Conservation (phyloP, 2,329 filamentous ascomycete species). For the Colletotrichum sp. region DNA sequence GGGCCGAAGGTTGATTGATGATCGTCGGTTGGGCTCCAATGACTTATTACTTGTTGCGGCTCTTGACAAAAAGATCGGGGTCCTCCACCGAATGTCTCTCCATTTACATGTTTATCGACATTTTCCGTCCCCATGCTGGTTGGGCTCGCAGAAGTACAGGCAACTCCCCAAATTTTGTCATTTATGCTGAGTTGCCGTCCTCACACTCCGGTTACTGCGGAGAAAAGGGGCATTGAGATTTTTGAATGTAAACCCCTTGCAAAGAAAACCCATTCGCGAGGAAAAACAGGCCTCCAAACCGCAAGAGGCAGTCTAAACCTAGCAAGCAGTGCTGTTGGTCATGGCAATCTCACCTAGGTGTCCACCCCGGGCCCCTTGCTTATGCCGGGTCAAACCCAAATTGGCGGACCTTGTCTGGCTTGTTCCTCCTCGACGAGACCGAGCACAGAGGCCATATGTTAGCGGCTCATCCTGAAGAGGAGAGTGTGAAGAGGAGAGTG, state of each 20-base stretch:
- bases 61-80: not conserved
- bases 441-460: not conserved
- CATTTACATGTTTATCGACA: not conserved
- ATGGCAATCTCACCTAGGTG: not conserved
- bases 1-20: not conserved
- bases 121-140: not conserved
- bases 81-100: not conserved
- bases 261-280: not conserved
- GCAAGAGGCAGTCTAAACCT: not conserved
- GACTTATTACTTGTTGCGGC: not conserved
- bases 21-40: slow-evolving; percentile 3
- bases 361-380: not conserved
- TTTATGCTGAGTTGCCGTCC: not conserved
- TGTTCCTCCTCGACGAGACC: not conserved
- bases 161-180: not conserved
- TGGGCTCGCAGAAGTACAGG: not conserved
- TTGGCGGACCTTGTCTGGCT: not conserved
- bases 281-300: not conserved
- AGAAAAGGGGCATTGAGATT: not conserved
- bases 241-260: not conserved
- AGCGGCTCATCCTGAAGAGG: not conserved
- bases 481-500: not conserved
- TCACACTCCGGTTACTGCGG: not conserved
- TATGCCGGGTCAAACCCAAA: not conserved
- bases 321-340: not conserved